Base-by-base conservation (phyloP, 345 rosid genomes). In the Ceriops decandra region DNA sequence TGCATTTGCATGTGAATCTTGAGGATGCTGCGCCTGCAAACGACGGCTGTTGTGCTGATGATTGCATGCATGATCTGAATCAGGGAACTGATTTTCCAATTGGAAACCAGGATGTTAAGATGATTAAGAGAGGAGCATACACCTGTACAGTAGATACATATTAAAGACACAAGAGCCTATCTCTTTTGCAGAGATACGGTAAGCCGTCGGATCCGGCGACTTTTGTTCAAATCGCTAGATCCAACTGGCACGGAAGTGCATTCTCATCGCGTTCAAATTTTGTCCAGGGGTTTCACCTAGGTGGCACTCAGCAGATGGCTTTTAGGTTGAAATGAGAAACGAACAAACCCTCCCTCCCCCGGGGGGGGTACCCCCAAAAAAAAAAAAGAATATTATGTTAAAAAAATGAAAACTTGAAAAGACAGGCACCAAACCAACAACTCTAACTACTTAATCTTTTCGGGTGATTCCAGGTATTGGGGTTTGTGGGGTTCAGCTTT, bases 1-100 rank as follows among this genome's bases (percentile, higher is more conserved):
- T 47, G 49, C 30, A 60, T 68, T 68, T 72, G 82, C 82, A 76
- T 84, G 90, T 82, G 92, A 88, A 88, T 87, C 92, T 85, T 83
- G 82, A 81, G 64, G 81, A 71, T 82, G 86, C 88, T 76, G 92
- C 92, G 73, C 76, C 86, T 26, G 92, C 88, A 75, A 82, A 72
- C 64, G 69, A 85, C 76, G 89, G 74, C 92, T 83, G 46, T 46
- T 65, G 27, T 10, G 28, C 17, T 16, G 27, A 21, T 46, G 27
- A 47, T 33, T 79, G 63, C 58, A 62, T 61, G 67, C 57, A 61
- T 22, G 22, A 33, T 42, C 49, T 17, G 35, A 31, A 57, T 57
- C 21, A 6, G n/a, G 27, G 28, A 36, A 38, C 28, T 20, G 66
- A 20, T 63, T 63, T 63, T 46, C 27, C 35, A 19, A 67, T 21